Conservation (phyloP, 148 eudicot genomes). For the Dysphania ambrosioides region DNA sequence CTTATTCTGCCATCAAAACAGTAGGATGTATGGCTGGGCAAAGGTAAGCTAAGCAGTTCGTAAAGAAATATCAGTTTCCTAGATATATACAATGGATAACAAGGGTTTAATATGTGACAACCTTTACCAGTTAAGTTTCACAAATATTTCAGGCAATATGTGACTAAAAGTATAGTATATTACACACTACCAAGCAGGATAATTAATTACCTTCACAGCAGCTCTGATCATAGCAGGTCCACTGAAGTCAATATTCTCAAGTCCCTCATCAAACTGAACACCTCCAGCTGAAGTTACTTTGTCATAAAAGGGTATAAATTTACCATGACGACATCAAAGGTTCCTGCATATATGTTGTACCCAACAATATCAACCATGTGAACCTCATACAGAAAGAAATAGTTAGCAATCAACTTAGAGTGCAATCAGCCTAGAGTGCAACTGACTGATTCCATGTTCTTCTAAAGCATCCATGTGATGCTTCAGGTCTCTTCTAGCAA, state of each 20-base stretch:
- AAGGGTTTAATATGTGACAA: neutral
- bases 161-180: too few species aligned
- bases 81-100: too few species aligned
- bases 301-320: conserved; percentile 93
- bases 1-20: too few species aligned
- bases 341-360: conserved; percentile 45
- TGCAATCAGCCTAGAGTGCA: too few species aligned
- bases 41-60: too few species aligned
- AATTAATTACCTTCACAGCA: conserved; percentile 93
- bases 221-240: conserved; percentile 99
- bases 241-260: conserved; percentile 97
- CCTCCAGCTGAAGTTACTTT: conserved; percentile 71
- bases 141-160: too few species aligned
- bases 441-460: conserved; percentile 77
- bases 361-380: conserved; percentile 3
- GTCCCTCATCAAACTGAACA: conserved; percentile 83
- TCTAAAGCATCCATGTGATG: conserved; percentile 92
- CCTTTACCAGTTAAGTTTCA: neutral
- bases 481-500: conserved; percentile 87
- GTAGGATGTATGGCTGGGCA: too few species aligned
- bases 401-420: neutral
- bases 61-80: neutral
- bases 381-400: neutral
- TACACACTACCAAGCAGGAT: conserved; percentile 3
- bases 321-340: conserved; percentile 88